A percentile compares a stretch with the other conserved stretches of the same genome.
phyloP scores from a whole-genome alignment of 129 eudicot genomes.

The Daucus carota region DH1_v3.0 NC_030383.2:2448501-2449000 shows the following conservation, averaged over 20 bases:
- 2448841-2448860: background rate
- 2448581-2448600: conserved; percentile 6
- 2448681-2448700: conserved; percentile 1
- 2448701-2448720: conserved; percentile 3
- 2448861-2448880: no score
- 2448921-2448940: no score
- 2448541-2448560: background rate
- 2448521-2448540: background rate
- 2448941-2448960: no score
- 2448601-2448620: conserved; percentile 2
- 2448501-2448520: background rate
- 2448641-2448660: background rate
- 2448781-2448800: background rate
- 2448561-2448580: background rate
- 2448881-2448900: no score
- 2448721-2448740: conserved; percentile 4
- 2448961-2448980: no score
- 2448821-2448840: background rate
- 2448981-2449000: no score
- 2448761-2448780: background rate
- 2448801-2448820: background rate
- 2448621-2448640: background rate
- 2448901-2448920: no score
- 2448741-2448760: background rate
- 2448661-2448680: background rate